These are phyloP conservation scores for Cubamyces lactineus DNA, from an alignment of 768 basidiomycete species.

Conservation along the genomic window DNA sequence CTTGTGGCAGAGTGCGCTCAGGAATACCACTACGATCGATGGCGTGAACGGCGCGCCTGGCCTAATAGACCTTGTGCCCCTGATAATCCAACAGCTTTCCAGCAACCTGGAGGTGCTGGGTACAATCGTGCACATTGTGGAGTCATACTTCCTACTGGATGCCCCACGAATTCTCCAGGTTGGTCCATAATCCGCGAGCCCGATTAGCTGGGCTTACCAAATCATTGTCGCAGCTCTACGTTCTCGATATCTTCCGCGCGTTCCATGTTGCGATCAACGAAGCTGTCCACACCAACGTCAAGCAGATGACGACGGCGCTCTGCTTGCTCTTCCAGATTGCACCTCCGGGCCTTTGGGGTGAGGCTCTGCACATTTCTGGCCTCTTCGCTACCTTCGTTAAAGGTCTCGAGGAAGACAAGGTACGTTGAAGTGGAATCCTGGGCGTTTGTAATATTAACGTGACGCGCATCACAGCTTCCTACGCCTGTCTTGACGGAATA, in stretches of 20 bases:
- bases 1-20: slow-evolving; percentile 74
- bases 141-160: slow-evolving; percentile 82
- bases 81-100: slow-evolving; percentile 59
- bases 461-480: slow-evolving; percentile 37
- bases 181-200: background rate
- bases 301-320: slow-evolving; percentile 62
- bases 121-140: slow-evolving; percentile 64
- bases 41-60: slow-evolving; percentile 49
- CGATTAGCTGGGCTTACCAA: background rate
- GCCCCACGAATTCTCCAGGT: slow-evolving; percentile 57
- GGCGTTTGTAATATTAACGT: background rate
- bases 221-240: slow-evolving; percentile 47
- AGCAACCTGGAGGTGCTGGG: slow-evolving; percentile 78
- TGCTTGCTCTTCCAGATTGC: slow-evolving; percentile 65
- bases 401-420: slow-evolving; percentile 68
- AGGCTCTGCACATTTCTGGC: slow-evolving; percentile 71
- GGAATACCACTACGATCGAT: slow-evolving; percentile 60
- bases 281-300: slow-evolving; percentile 55
- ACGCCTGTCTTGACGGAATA: slow-evolving; percentile 63
- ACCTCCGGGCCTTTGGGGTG: slow-evolving; percentile 69
- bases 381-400: slow-evolving; percentile 68
- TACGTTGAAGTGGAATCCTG: slow-evolving; percentile 32
- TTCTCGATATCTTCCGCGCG: slow-evolving; percentile 59
- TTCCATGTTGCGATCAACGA: slow-evolving; percentile 55
- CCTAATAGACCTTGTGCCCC: slow-evolving; percentile 68